Base-by-base conservation (phyloP, 371 early-diverging fungal species). In the Sporodiniella umbellata region DNA sequence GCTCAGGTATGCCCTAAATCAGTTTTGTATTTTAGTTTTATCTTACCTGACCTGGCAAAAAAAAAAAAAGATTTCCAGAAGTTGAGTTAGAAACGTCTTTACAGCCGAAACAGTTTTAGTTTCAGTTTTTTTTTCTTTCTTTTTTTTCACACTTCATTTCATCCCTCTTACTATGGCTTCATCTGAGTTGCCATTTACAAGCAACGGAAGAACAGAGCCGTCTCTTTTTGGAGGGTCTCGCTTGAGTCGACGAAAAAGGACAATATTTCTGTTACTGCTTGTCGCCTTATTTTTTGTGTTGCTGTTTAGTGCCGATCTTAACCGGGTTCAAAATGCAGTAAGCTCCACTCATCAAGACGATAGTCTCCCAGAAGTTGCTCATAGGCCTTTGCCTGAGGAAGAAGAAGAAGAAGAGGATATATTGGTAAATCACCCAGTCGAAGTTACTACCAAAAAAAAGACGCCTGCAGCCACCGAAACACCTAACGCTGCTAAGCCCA, bases 101-200 rank as follows among this genome's bases (percentile, higher is more conserved):
- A n/a, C n/a, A n/a, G n/a, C n/a, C n/a, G n/a, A n/a, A n/a, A n/a
- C n/a, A n/a, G n/a, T n/a, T n/a, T n/a, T n/a, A n/a, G n/a, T n/a
- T n/a, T n/a, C n/a, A n/a, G n/a, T 30, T 44, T 35, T 35, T 35
- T 35, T 35, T 35, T 35, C n/a, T 6, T n/a, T 3, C 15, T 35
- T n/a, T 11, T 35, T 6, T 35, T n/a, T 14, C 35, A n/a, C 5
- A 35, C 35, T n/a, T 35, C 15, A n/a, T 35, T 15, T n/a, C 8
- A 35, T 40, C 30, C 30, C 10, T 28, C 4, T 28, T 28, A 28
- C 10, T 10, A 40, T 40, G 40, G 40, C 40, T 21, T 40, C 40
- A 40, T 48, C 61, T 43, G 62, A 61, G 18, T 48, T 61, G 39
- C 62, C 62, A n/a, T 56, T 61, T 35, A 49, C 56, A 17, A 53